Evolutionary conservation across 805 yeast genomes (phyloP).

Genomic region (Ogataea ganodermae): DNA sequence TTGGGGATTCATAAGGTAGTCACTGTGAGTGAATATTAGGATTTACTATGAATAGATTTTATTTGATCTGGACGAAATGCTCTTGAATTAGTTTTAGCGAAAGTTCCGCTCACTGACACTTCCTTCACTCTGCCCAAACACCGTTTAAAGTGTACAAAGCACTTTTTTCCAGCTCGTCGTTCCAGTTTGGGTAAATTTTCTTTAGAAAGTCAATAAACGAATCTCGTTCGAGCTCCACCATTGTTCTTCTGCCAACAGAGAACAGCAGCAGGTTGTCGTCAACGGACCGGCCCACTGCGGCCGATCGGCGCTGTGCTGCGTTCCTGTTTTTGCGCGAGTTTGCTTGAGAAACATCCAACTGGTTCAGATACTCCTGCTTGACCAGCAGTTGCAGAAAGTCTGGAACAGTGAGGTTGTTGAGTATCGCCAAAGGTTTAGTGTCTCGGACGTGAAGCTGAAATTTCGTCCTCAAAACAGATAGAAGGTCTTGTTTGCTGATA

Average conservation of each 20-base stretch:
- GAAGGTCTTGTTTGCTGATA: slow-evolving; percentile 31
- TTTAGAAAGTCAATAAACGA: slow-evolving; percentile 30
- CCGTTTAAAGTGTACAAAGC: slow-evolving; percentile 28
- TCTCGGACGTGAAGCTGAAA: slow-evolving; percentile 29
- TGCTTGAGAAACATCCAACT: slow-evolving; percentile 23
- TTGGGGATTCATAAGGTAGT: no score
- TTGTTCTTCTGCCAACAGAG: slow-evolving; percentile 33
- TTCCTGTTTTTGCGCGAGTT: slow-evolving; percentile 6
- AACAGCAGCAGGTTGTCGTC: slow-evolving; percentile 29
- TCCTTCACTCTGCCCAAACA: neutral
- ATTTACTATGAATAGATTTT: no score
- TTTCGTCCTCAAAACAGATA: slow-evolving; percentile 23
- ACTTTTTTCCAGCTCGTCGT: slow-evolving; percentile 29
- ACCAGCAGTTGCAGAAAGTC: slow-evolving; percentile 27
- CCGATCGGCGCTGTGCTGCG: slow-evolving; percentile 8
- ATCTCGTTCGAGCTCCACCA: slow-evolving; percentile 29
- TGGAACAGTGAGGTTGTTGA: slow-evolving; percentile 24
- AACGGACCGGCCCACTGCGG: slow-evolving; percentile 12
- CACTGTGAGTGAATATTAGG: no score
- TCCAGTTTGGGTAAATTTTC: slow-evolving; percentile 31
- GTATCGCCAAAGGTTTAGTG: slow-evolving; percentile 20
- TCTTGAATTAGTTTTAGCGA: no score
- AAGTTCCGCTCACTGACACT: no score
- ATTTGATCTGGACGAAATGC: no score
- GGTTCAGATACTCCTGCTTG: slow-evolving; percentile 31